Percentiles rank a stretch among this genome's conserved stretches.
These are phyloP conservation scores for Diddensiella santjacobensis DNA, from an alignment of 805 yeast genomes.

Conservation along the genomic window DNA sequence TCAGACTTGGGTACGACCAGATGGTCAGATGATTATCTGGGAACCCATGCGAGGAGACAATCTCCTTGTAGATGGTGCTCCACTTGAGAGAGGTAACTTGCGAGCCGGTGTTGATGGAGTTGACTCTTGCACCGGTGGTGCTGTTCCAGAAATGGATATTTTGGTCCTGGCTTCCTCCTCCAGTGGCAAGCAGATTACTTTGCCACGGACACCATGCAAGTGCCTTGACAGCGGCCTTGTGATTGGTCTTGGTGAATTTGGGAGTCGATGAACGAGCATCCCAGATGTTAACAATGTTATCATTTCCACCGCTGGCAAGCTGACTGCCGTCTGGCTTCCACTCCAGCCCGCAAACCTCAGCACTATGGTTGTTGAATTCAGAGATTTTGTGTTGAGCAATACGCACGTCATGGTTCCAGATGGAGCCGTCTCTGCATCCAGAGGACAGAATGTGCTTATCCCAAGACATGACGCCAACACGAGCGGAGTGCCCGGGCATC, in stretches of 20 bases:
- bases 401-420: constrained; percentile 87
- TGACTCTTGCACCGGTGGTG: constrained; percentile 79
- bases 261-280: constrained; percentile 72
- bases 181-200: constrained; percentile 79
- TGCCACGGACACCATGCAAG: constrained; percentile 93
- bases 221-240: constrained; percentile 94
- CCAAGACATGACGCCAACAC: constrained; percentile 87
- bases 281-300: constrained; percentile 90
- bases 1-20: constrained; percentile 80
- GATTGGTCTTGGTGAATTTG: constrained; percentile 69
- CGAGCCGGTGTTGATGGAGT: constrained; percentile 85
- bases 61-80: constrained; percentile 64
- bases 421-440: constrained; percentile 84
- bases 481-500: constrained; percentile 66
- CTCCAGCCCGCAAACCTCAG: constrained; percentile 89
- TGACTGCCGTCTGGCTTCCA: constrained; percentile 83
- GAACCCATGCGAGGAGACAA: constrained; percentile 90
- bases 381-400: constrained; percentile 68
- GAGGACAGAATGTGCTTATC: constrained; percentile 70
- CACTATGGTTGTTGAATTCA: constrained; percentile 62
- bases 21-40: constrained; percentile 81
- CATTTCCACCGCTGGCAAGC: constrained; percentile 91
- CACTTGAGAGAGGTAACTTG: constrained; percentile 92
- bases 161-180: constrained; percentile 92
- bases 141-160: constrained; percentile 94